A percentile compares a stretch with the other conserved stretches of the same genome.
Conservation (phyloP, 352 stramenopile genomes). For the Hyaloperonospora arabidopsidis region DNA sequence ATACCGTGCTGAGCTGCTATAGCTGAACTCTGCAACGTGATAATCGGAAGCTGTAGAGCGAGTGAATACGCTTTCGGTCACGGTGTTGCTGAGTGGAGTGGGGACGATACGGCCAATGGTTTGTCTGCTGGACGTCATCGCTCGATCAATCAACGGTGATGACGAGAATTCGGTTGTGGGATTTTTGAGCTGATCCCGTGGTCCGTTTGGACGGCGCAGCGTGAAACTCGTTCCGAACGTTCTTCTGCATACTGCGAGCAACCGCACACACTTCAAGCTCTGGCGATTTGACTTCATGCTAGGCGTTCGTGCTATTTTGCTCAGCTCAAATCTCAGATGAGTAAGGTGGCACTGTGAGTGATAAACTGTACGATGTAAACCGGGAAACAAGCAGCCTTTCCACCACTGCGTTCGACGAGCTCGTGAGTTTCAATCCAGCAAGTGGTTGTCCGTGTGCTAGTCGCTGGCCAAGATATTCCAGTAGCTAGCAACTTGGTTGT, state of each 20-base stretch:
- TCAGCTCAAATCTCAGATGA: constrained; percentile 18
- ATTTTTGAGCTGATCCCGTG: too few relatives aligned
- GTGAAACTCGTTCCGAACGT: too few relatives aligned
- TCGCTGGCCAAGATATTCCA: too few relatives aligned
- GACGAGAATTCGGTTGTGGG: constrained; percentile 8
- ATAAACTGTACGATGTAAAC: too few relatives aligned
- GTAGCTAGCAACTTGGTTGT: too few relatives aligned
- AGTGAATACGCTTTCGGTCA: constrained; percentile 25
- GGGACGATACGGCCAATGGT: constrained; percentile 13
- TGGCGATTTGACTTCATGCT: constrained; percentile 23
- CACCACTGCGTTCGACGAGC: too few relatives aligned
- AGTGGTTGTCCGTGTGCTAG: too few relatives aligned
- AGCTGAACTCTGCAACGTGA: constrained; percentile 3
- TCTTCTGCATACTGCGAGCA: too few relatives aligned
- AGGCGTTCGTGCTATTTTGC: constrained; percentile 4
- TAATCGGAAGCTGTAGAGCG: constrained; percentile 7
- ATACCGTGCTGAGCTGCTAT: not conserved
- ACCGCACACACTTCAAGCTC: too few relatives aligned
- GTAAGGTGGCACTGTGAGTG: constrained; percentile 15
- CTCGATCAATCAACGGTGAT: not conserved
- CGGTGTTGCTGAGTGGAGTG: constrained; percentile 23
- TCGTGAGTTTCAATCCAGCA: too few relatives aligned
- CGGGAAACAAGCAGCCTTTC: too few relatives aligned
- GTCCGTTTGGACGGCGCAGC: too few relatives aligned
- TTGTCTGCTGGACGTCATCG: constrained; percentile 23